These are phyloP conservation scores for Lolium rigidum DNA, from an alignment of 176 grass and related monocot genomes.

Conservation along the genomic window DNA sequence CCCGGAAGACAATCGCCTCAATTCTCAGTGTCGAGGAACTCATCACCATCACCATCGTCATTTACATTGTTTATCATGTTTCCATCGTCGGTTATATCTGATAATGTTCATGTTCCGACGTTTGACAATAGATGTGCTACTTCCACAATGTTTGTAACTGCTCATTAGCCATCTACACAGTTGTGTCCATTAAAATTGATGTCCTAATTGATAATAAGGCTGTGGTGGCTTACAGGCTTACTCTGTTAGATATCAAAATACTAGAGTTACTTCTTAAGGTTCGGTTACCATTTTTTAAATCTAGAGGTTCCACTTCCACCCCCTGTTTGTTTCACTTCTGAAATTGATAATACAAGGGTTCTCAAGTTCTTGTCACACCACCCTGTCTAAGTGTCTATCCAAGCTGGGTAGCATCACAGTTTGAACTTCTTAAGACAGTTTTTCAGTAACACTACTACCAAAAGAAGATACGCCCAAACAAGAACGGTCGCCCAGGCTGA, in stretches of 20 bases:
- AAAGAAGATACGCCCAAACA: background rate
- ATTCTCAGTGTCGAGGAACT: background rate
- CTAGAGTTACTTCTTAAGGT: background rate
- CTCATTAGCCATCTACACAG: background rate
- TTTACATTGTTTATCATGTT: background rate
- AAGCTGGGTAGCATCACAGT: background rate
- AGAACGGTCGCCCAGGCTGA: background rate
- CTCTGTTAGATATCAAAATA: background rate
- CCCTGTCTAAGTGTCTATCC: background rate
- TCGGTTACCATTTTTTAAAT: background rate
- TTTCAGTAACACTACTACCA: background rate
- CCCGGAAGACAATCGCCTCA: background rate
- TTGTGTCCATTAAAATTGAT: background rate
- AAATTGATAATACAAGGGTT: background rate
- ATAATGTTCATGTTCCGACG: background rate
- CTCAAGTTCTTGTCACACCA: background rate
- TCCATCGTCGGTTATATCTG: background rate
- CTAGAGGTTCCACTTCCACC: background rate
- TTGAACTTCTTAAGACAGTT: background rate
- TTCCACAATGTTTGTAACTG: background rate
- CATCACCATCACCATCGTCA: background rate
- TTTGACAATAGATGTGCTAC: background rate
- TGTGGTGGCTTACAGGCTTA: background rate
- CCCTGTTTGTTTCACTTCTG: background rate
- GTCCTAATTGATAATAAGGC: background rate